Evolutionary conservation across 805 yeast genomes (phyloP).

Genomic region (Candida corydali): DNA sequence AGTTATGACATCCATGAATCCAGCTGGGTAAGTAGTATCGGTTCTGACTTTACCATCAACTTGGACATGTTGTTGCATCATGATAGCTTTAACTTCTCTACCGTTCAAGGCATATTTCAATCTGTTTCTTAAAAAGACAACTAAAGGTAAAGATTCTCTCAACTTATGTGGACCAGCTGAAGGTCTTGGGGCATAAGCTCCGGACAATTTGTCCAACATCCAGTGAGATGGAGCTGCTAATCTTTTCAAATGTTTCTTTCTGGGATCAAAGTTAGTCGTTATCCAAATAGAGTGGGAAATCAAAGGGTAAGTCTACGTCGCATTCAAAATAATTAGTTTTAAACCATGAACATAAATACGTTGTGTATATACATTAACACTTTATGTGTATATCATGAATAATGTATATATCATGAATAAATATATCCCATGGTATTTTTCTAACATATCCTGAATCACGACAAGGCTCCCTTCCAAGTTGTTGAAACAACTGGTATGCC

Average conservation of each 20-base stretch:
- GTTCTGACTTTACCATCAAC: conserved; percentile 99
- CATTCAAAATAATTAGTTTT: conserved; percentile 1
- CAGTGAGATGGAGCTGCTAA: conserved; percentile 99
- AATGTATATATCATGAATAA: too few species aligned
- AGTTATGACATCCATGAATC: conserved; percentile 98
- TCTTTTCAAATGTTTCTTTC: conserved; percentile 99
- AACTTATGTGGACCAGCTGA: conserved; percentile 99
- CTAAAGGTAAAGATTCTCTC: conserved; percentile 96
- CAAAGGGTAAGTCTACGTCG: conserved; percentile 7
- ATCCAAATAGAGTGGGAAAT: not conserved
- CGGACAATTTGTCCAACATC: conserved; percentile 99
- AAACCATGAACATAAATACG: too few species aligned
- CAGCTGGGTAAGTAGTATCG: conserved; percentile 98
- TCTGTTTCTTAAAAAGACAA: conserved; percentile 97
- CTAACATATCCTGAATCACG: conserved; percentile 29
- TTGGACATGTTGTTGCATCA: conserved; percentile 97
- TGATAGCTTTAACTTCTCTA: conserved; percentile 96
- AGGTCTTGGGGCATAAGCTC: conserved; percentile 99
- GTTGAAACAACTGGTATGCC: conserved; percentile 11
- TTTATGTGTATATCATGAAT: too few species aligned
- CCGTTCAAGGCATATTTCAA: conserved; percentile 98
- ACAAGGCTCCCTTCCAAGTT: conserved; percentile 48
- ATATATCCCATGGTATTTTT: not conserved
- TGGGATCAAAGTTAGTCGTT: conserved; percentile 31
- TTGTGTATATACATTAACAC: too few species aligned